phyloP scores from a whole-genome alignment of 306 rosid species.

The Cucurbita moschata region DNA sequence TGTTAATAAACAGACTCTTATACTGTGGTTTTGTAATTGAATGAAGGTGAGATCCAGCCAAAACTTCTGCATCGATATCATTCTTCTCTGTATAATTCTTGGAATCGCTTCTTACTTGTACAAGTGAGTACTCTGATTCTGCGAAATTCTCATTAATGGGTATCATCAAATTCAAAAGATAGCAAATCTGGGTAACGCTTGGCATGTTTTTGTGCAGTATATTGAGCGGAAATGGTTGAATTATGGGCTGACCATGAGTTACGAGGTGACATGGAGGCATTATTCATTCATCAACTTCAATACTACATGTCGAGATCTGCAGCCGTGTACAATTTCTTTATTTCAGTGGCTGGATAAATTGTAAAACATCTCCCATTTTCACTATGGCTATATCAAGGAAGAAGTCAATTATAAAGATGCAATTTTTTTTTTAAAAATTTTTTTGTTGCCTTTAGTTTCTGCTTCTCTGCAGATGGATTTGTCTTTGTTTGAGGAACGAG shows the following conservation, averaged over 20 bases:
- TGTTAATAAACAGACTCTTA: background rate
- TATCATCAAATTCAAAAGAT: too few species aligned
- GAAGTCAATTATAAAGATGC: background rate
- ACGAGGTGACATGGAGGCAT: background rate
- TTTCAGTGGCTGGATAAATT: background rate
- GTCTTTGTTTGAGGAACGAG: background rate
- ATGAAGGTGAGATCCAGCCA: conserved; percentile 66
- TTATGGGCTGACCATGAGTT: background rate
- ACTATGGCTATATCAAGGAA: background rate
- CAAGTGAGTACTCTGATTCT: conserved; percentile 35
- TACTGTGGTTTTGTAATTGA: conserved; percentile 5
- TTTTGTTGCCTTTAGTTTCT: background rate
- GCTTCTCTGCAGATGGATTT: background rate
- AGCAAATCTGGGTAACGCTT: background rate
- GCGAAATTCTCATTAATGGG: background rate
- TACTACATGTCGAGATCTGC: background rate
- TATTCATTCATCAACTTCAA: background rate
- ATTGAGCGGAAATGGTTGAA: background rate
- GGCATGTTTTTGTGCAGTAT: background rate
- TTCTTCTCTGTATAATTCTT: conserved; percentile 61
- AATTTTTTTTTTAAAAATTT: too few species aligned
- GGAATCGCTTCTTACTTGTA: conserved; percentile 54
- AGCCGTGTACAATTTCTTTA: background rate
- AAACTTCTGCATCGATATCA: conserved; percentile 79
- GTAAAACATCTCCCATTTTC: background rate